These are phyloP conservation scores for Diatrype stigma DNA, from an alignment of 2,329 filamentous ascomycete species.

Conservation along the genomic window DNA sequence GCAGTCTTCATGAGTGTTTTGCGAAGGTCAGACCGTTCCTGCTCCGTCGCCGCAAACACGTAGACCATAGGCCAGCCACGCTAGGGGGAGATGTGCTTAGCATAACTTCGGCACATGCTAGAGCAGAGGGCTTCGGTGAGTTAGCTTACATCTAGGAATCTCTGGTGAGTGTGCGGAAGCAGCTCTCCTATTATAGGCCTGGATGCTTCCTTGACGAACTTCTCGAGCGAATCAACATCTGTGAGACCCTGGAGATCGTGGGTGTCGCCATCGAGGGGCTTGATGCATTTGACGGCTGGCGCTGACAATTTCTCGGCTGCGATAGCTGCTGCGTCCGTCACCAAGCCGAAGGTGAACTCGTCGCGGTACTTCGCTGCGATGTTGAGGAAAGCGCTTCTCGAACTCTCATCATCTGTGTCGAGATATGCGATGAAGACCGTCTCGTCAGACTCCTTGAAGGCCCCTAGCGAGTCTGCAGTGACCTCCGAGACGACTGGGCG, in stretches of 20 bases:
- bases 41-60: constrained; percentile 28
- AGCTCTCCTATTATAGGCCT: constrained; percentile 30
- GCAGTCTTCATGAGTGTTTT: constrained; percentile 27
- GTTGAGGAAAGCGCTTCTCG: constrained; percentile 16
- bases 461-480: constrained; percentile 11
- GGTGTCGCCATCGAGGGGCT: constrained; percentile 23
- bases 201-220: constrained; percentile 21
- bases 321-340: constrained; percentile 9
- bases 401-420: constrained; percentile 10
- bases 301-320: constrained; percentile 10
- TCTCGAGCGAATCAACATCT: constrained; percentile 18
- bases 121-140: neutral
- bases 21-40: constrained; percentile 25
- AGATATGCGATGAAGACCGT: constrained; percentile 29
- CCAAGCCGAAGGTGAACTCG: constrained; percentile 32
- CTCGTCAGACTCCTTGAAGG: constrained; percentile 28
- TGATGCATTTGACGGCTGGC: constrained; percentile 27
- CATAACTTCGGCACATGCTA: neutral
- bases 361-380: constrained; percentile 23
- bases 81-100: constrained; percentile 8
- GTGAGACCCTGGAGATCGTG: constrained; percentile 11
- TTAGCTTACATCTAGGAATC: constrained; percentile 30
- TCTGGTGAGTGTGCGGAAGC: constrained; percentile 27
- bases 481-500: constrained; percentile 23
- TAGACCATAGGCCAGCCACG: constrained; percentile 35